These are phyloP conservation scores for Nyctanthes arbortristis DNA, from an alignment of 257 asterid genomes.

Conservation along the genomic window DNA sequence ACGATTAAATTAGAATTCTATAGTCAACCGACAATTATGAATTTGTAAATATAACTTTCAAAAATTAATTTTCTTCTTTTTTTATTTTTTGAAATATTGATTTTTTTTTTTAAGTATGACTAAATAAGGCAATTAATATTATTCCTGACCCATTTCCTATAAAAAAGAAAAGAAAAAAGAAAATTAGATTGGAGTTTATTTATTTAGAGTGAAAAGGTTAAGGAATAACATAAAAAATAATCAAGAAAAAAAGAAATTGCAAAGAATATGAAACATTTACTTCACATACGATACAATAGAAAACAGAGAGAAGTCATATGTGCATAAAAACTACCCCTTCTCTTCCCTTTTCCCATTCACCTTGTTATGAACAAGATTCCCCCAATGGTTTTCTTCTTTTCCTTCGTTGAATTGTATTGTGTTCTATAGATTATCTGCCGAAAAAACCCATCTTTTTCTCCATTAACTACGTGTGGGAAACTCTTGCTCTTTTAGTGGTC, in stretches of 20 bases:
- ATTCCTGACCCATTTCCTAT: not conserved
- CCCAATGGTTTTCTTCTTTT: conserved; percentile 51
- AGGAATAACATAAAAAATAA: conserved; percentile 4
- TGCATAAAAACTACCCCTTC: conserved; percentile 51
- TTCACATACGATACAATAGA: conserved; percentile 46
- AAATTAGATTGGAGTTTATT: not conserved
- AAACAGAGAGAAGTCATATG: conserved; percentile 50
- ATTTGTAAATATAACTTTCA: too few species aligned
- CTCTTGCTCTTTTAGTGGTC: conserved; percentile 49
- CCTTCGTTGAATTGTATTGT: conserved; percentile 66
- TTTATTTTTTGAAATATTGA: not conserved
- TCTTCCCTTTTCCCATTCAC: conserved; percentile 51
- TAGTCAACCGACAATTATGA: conserved; percentile 41
- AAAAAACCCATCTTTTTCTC: conserved; percentile 42
- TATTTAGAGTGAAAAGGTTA: conserved; percentile 12
- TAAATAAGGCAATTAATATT: too few species aligned
- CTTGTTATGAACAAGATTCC: conserved; percentile 74
- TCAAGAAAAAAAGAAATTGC: conserved; percentile 4
- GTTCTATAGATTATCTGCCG: conserved; percentile 32
- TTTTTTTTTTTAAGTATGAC: too few species aligned
- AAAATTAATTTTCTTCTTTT: too few species aligned
- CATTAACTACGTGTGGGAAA: conserved; percentile 39
- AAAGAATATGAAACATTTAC: conserved; percentile 54
- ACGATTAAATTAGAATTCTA: conserved; percentile 34
- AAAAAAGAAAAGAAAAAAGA: not conserved